phyloP scores from a whole-genome alignment of 2,329 filamentous ascomycete species.

The Rhynchosporium secalis region DNA sequence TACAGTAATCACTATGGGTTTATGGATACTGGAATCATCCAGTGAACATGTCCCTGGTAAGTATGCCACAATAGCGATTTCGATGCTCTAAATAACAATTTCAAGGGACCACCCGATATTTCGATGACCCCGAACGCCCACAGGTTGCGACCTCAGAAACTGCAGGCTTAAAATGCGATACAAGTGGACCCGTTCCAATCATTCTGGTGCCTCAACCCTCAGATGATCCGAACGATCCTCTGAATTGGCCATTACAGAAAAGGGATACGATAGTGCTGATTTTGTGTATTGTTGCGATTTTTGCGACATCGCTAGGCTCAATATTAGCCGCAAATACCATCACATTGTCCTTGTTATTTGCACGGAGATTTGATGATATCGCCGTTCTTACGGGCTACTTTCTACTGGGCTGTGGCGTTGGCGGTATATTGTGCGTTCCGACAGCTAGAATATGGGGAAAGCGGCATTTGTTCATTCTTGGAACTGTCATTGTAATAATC shows the following conservation, averaged over 20 bases:
- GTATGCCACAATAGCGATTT: slow-evolving; percentile 21
- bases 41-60: slow-evolving; percentile 73
- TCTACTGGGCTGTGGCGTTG: slow-evolving; percentile 77
- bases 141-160: slow-evolving; percentile 44
- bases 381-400: slow-evolving; percentile 86
- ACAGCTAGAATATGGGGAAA: slow-evolving; percentile 91
- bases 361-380: slow-evolving; percentile 67
- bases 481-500: slow-evolving; percentile 69
- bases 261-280: slow-evolving; percentile 78
- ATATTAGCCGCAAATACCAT: slow-evolving; percentile 88
- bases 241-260: slow-evolving; percentile 87
- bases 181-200: slow-evolving; percentile 63
- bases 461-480: slow-evolving; percentile 80
- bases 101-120: slow-evolving; percentile 62
- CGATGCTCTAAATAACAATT: slow-evolving; percentile 8
- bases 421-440: slow-evolving; percentile 83
- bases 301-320: slow-evolving; percentile 81
- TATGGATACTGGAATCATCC: slow-evolving; percentile 72
- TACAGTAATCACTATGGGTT: slow-evolving; percentile 34
- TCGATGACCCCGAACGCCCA: slow-evolving; percentile 56
- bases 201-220: slow-evolving; percentile 89
- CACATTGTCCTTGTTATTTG: slow-evolving; percentile 68
- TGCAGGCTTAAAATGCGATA: slow-evolving; percentile 69
- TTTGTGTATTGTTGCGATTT: slow-evolving; percentile 77
- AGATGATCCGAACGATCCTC: slow-evolving; percentile 85